Evolutionary conservation across 2,329 filamentous ascomycete genomes (phyloP).

Genomic region (Pseudogymnoascus sp.): DNA sequence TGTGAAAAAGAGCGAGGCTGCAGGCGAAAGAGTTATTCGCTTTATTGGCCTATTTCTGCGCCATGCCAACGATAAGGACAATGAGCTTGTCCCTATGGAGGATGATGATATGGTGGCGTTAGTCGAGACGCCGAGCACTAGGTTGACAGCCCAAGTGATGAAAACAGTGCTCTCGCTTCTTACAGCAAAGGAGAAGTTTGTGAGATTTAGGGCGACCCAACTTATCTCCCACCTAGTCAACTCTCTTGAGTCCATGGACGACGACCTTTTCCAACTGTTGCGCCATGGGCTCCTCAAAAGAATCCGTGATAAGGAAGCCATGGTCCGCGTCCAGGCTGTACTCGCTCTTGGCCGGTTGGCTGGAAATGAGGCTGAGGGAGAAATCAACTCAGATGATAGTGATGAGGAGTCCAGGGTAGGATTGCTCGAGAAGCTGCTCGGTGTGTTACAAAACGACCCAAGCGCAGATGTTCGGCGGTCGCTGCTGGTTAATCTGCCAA

Average conservation of each 20-base stretch:
- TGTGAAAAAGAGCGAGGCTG: constrained; percentile 85
- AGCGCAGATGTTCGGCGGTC: constrained; percentile 88
- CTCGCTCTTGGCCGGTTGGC: constrained; percentile 81
- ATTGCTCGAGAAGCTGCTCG: constrained; percentile 73
- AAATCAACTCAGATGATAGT: constrained; percentile 61
- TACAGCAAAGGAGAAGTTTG: constrained; percentile 81
- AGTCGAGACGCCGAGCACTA: constrained; percentile 75
- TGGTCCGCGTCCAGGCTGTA: constrained; percentile 86
- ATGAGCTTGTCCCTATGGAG: constrained; percentile 52
- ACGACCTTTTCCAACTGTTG: constrained; percentile 79
- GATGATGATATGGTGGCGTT: constrained; percentile 62
- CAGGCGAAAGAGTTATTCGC: constrained; percentile 75
- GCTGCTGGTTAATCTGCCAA: constrained; percentile 81
- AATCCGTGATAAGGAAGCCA: constrained; percentile 87
- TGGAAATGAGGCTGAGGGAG: constrained; percentile 65
- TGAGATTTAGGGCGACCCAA: constrained; percentile 84
- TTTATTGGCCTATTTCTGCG: constrained; percentile 85
- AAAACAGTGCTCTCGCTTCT: constrained; percentile 68
- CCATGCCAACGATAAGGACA: constrained; percentile 62
- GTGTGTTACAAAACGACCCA: constrained; percentile 86
- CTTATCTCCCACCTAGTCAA: constrained; percentile 87
- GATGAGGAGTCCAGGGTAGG: constrained; percentile 61
- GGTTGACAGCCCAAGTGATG: constrained; percentile 68
- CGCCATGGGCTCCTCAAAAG: constrained; percentile 73
- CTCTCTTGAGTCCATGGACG: constrained; percentile 83